Evolutionary conservation across 1,284 basidiomycete species (phyloP), one percentile per base, ranked within the genome.

Genomic region (Tilletia caries): DNA sequence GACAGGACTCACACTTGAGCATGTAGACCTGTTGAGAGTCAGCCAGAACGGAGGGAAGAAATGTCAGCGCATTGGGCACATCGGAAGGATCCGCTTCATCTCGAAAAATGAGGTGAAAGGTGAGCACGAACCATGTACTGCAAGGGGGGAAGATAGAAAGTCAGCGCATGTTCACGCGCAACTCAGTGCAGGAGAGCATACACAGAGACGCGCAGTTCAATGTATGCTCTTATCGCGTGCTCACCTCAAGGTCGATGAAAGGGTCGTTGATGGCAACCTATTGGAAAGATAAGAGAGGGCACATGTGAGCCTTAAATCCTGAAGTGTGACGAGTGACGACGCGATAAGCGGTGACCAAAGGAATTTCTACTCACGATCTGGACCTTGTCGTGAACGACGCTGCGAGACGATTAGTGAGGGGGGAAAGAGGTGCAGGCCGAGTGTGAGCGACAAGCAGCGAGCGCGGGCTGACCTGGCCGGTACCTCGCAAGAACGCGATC

Each of bases 181-280:
- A 15, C 37, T 13, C 12, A 34, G 23, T 20, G 12, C 23, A 15
- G 41, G 15, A 65, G 32, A 43, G 10, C 20, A 41, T 6, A 41
- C 8, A 15, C 37, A 41, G 37, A 41, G 2, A 41, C 37, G 37
- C 37, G 37, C 15, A 10, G 37, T 41, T 6, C 37, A 41, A 1
- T 41, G 37, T 15, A 10, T 10, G 37, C 37, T 41, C 37, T 41
- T 15, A 15, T 41, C 18, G 25, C 27, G 20, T 12, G n/a, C 65
- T 96, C 96, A 62, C 58, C 12, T 91, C 89, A 78, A 95, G 90
- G 85, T 93, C 90, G 81, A 96, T 95, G 90, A 96, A 97, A 72
- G 93, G 93, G 86, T 85, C 84, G 77, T 85, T 85, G 81, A 76
- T 81, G 62, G 81, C 80, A 66, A 65, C 64, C 64, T 62, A n/a